phyloP scores from a whole-genome alignment of 2,329 filamentous ascomycete species.

The Fusarium denticulatum region DNA sequence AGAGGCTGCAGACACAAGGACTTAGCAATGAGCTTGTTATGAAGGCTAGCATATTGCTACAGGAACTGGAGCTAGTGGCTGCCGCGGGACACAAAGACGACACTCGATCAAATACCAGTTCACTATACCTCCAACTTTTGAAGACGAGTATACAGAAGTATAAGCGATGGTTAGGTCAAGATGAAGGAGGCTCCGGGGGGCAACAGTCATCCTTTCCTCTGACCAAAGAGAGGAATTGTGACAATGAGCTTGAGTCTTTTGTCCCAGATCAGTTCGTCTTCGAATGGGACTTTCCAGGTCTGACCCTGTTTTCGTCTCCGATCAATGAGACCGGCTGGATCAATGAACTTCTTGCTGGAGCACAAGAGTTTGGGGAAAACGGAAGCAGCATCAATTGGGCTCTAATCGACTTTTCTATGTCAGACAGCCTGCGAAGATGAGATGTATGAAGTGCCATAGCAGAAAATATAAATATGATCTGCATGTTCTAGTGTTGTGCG shows the following conservation, averaged over 20 bases:
- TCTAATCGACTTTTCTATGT: slow-evolving; percentile 14
- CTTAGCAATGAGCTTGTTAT: neutral
- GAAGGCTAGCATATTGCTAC: neutral
- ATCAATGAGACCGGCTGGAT: slow-evolving; percentile 8
- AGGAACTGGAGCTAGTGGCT: neutral
- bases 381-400: slow-evolving; percentile 18
- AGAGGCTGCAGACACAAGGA: neutral
- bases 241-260: slow-evolving; percentile 6
- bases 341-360: neutral
- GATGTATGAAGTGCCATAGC: no score
- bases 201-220: no score
- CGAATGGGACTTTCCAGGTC: slow-evolving; percentile 18
- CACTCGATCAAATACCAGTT: slow-evolving; percentile 4
- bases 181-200: neutral
- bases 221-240: neutral
- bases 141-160: slow-evolving; percentile 20
- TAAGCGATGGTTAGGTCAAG: neutral
- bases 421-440: rapidly evolving
- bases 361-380: slow-evolving; percentile 12
- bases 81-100: neutral
- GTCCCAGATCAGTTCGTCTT: slow-evolving; percentile 19
- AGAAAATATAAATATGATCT: no score
- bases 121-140: slow-evolving; percentile 2
- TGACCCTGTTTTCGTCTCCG: slow-evolving; percentile 6
- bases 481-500: no score